Evolutionary conservation across 805 yeast species (phyloP), one percentile per base, ranked within the genome.

Genomic region (Suhomyces sp.): DNA sequence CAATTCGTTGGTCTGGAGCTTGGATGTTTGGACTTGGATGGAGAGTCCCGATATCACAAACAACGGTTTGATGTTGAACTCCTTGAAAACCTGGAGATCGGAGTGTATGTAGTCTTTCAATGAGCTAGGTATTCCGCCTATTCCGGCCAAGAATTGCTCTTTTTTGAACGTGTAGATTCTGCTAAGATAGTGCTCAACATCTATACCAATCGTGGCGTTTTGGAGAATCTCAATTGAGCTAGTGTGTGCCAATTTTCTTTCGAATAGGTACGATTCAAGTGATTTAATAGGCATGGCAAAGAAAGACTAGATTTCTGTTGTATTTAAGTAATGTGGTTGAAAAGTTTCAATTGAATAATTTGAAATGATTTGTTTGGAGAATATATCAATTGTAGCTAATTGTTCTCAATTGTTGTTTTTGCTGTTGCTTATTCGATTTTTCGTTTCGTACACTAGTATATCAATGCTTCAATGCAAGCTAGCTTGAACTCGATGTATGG

Each of bases 41-140:
- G 74, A 71, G 53, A 84, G 73, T 1, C 97, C 97, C 4, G 85
- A 79, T 53, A 91, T 84, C 6, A 91, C 86, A 66, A 89, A 91
- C 13, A 90, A 70, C 0, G 96, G 96, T n/a, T 83, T 86, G 53
- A 91, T 82, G 48, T 83, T 79, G 55, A 77, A 77, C 49, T 82
- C 84, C 48, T 77, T 72, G 64, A 91, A 83, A 2, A 79, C 77
- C 44, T 77, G 75, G 49, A 90, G 71, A 63, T 90, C 96, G 1
- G 83, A 68, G 49, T 83, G 84, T 46, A 90, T 70, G 59, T 77
- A 76, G 54, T 72, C 71, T 52, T 73, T 76, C 56, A 90, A 69
- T 3, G 89, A 80, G 47, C 80, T 67, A 1, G 96, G 96, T 52
- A 86, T 79, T 0, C 96, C 96, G 23, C 96, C 96, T 57, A 87